phyloP scores from a whole-genome alignment of 805 yeast genomes.

The Candida saitoana region DNA sequence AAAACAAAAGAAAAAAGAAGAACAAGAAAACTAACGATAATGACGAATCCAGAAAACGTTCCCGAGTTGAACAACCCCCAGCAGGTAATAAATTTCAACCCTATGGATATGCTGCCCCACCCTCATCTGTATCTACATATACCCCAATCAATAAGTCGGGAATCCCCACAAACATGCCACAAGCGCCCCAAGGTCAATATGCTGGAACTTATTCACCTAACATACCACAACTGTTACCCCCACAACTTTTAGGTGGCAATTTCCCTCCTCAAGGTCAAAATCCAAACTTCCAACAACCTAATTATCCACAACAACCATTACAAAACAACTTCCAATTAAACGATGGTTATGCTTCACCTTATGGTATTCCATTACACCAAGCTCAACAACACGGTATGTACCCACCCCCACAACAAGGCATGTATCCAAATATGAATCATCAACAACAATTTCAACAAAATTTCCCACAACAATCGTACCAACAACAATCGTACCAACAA shows the following conservation, averaged over 20 bases:
- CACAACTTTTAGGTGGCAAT: not conserved
- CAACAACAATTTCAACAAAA: conserved; percentile 5
- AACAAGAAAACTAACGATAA: conserved; percentile 15
- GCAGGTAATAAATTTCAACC: conserved; percentile 16
- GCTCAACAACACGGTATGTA: conserved; percentile 9
- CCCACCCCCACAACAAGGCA: not conserved
- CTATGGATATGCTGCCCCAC: conserved; percentile 18
- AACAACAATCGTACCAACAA: conserved; percentile 9
- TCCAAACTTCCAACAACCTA: conserved; percentile 13
- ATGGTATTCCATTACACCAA: conserved; percentile 21
- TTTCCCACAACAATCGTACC: conserved; percentile 5
- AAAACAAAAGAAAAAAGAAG: conserved; percentile 55
- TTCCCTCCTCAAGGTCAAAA: not conserved
- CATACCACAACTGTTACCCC: conserved; percentile 1
- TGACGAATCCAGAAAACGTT: conserved; percentile 7
- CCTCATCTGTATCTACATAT: conserved; percentile 7
- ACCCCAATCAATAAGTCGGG: conserved; percentile 8
- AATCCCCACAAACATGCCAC: conserved; percentile 1
- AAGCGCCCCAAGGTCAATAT: conserved; percentile 6
- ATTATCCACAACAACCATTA: conserved; percentile 7
- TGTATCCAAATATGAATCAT: conserved; percentile 1
- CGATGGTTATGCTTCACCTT: conserved; percentile 13
- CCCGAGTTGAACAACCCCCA: conserved; percentile 9
- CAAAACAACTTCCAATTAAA: conserved; percentile 5
- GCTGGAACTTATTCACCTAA: conserved; percentile 14